Evolutionary conservation across 1,139 yeast species (phyloP).

Genomic region (Candida neerlandica): DNA sequence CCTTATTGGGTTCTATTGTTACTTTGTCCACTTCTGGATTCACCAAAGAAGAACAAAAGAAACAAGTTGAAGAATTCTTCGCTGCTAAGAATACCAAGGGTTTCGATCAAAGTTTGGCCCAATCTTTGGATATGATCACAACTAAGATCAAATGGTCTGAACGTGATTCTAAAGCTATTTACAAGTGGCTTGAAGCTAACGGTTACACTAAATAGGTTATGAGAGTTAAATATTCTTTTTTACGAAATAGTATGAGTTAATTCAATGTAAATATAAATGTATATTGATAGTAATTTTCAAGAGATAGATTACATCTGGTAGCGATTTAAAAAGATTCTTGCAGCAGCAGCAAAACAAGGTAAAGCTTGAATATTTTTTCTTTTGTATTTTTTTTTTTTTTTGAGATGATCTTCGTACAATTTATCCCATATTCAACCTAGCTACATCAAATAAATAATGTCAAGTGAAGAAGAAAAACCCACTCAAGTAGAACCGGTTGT

Average conservation of each 20-base stretch:
- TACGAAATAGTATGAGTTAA: background rate
- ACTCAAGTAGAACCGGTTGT: background rate
- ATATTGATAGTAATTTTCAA: no score
- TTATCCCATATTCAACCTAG: background rate
- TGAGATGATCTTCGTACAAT: constrained; percentile 7
- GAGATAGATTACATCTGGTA: constrained; percentile 4
- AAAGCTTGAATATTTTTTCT: background rate
- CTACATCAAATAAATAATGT: background rate
- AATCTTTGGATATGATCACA: constrained; percentile 65
- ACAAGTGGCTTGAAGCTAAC: constrained; percentile 53
- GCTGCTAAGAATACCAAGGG: constrained; percentile 65
- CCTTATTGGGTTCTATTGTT: constrained; percentile 77
- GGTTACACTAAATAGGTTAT: constrained; percentile 34
- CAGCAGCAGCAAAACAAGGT: background rate
- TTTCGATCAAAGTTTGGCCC: constrained; percentile 72
- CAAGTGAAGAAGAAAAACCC: background rate
- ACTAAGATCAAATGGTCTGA: constrained; percentile 66
- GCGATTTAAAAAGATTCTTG: background rate
- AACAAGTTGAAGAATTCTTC: constrained; percentile 58
- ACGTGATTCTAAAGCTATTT: constrained; percentile 60
- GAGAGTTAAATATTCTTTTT: background rate
- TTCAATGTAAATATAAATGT: background rate
- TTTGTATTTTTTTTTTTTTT: background rate
- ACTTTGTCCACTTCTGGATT: constrained; percentile 63
- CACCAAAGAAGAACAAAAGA: constrained; percentile 55